These are phyloP conservation scores for Neobulgaria alba DNA, from an alignment of 2,329 filamentous ascomycete species.

Conservation along the genomic window DNA sequence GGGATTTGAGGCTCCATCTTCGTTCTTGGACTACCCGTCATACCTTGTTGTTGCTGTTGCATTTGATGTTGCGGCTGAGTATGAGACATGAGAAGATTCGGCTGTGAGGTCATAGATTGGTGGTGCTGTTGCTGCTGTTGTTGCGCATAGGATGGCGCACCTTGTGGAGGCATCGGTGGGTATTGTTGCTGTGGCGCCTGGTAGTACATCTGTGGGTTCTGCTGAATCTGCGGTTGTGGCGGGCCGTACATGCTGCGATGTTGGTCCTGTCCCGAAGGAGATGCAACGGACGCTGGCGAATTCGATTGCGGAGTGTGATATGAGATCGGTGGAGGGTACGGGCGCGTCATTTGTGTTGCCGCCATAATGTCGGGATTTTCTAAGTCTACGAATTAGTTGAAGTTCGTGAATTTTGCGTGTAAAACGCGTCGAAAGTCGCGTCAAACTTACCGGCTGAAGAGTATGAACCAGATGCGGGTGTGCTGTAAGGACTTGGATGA, in stretches of 20 bases:
- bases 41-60: slow-evolving; percentile 47
- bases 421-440: slow-evolving; percentile 12
- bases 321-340: slow-evolving; percentile 71
- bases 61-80: slow-evolving; percentile 46
- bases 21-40: slow-evolving; percentile 52
- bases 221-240: slow-evolving; percentile 68
- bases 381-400: slow-evolving; percentile 27
- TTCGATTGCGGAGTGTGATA: slow-evolving; percentile 95
- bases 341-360: slow-evolving; percentile 56
- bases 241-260: slow-evolving; percentile 83
- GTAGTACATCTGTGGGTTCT: slow-evolving; percentile 72
- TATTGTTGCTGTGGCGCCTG: slow-evolving; percentile 46
- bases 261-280: slow-evolving; percentile 80
- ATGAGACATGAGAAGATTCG: slow-evolving; percentile 60
- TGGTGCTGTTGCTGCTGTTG: slow-evolving; percentile 38
- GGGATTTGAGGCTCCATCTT: slow-evolving; percentile 57
- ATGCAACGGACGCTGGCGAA: slow-evolving; percentile 87
- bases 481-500: slow-evolving; percentile 75
- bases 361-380: slow-evolving; percentile 61
- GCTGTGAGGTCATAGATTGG: slow-evolving; percentile 54
- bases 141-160: slow-evolving; percentile 50
- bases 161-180: slow-evolving; percentile 56
- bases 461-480: slow-evolving; percentile 73
- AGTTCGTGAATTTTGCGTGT: neutral
- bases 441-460: slow-evolving; percentile 64